A percentile compares a stretch with the other conserved stretches of the same genome.
Conservation (phyloP, 306 rosid species). For the Echinosophora koreensis region DNA sequence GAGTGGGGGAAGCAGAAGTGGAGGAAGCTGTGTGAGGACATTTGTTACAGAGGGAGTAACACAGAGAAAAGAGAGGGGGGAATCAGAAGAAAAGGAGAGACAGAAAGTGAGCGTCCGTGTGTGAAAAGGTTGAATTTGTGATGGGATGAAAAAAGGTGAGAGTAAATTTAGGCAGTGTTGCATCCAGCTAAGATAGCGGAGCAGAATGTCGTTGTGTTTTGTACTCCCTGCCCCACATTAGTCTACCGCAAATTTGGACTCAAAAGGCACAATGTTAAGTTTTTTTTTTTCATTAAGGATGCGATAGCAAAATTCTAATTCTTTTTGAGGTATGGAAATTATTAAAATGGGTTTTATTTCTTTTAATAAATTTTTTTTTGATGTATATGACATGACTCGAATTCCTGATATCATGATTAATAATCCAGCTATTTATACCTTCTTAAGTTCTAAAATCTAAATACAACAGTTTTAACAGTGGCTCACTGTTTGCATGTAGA, state of each 20-base stretch:
- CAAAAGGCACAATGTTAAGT: neutral
- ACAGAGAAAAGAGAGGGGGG: slow-evolving; percentile 1
- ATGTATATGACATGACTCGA: too few species aligned
- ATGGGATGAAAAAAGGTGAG: neutral
- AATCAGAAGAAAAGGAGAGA: neutral
- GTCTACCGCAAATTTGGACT: neutral
- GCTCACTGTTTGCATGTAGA: too few species aligned
- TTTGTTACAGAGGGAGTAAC: neutral
- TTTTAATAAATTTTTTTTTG: too few species aligned
- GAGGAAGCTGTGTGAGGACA: neutral
- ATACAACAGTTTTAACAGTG: too few species aligned
- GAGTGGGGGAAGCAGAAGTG: slow-evolving; percentile 13
- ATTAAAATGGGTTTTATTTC: too few species aligned
- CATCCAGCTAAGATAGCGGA: slow-evolving; percentile 91
- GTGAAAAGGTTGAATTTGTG: slow-evolving; percentile 50
- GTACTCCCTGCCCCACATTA: neutral
- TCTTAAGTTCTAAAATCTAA: too few species aligned
- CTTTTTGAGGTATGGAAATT: too few species aligned
- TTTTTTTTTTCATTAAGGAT: too few species aligned
- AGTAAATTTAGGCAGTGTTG: slow-evolving; percentile 49
- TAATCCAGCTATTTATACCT: too few species aligned
- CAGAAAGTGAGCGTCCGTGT: neutral
- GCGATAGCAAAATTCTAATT: too few species aligned
- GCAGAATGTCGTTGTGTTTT: slow-evolving; percentile 43
- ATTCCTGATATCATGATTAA: too few species aligned